Percentiles rank a stretch among this genome's conserved stretches.
phyloP scores from a whole-genome alignment of 2,329 filamentous ascomycete genomes.

The Pestalotiopsis sp. region DNA sequence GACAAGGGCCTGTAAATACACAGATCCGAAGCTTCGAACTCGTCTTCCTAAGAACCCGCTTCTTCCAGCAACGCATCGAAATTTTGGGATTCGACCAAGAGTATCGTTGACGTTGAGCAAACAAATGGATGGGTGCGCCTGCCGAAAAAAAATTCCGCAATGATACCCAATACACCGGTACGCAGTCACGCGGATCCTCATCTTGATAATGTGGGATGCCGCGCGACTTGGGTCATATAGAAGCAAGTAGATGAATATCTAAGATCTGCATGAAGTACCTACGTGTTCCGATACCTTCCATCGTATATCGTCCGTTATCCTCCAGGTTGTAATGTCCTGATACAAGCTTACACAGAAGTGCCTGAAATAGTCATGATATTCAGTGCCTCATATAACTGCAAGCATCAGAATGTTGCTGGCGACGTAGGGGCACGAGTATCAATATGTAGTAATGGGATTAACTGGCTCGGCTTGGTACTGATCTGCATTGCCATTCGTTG shows the following conservation, averaged over 20 bases:
- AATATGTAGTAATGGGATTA: no score
- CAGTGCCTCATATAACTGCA: no score
- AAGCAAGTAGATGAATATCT: background rate
- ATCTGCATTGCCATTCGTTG: no score
- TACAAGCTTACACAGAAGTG: no score
- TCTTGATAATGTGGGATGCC: background rate
- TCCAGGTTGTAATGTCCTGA: no score
- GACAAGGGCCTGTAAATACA: constrained; percentile 20
- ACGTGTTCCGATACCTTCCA: no score
- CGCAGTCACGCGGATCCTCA: background rate
- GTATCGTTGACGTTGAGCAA: background rate
- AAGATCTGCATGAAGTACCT: background rate
- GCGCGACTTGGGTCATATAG: background rate
- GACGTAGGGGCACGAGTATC: no score
- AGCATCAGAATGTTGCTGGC: no score
- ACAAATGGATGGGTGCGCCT: background rate
- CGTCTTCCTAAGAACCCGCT: background rate
- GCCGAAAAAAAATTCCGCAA: background rate
- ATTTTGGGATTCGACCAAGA: background rate
- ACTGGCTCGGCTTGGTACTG: no score
- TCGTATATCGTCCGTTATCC: no score
- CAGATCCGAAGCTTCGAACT: background rate
- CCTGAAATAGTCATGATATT: no score
- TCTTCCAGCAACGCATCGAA: background rate
- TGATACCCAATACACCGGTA: background rate